Conservation (phyloP, 2,329 filamentous ascomycete genomes). For the Ophiostoma australiae region DNA sequence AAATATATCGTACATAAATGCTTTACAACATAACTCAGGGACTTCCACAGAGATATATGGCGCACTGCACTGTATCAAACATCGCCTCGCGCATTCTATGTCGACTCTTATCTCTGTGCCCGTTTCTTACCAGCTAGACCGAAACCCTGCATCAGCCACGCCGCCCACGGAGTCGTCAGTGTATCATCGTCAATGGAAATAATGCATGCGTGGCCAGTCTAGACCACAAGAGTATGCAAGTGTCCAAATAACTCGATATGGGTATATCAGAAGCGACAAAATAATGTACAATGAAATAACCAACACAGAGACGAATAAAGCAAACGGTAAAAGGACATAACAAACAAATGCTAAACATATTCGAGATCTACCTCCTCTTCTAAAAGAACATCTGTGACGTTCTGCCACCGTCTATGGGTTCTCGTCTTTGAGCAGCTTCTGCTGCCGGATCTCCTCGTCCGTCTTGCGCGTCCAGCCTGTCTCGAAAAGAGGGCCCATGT, state of each 20-base stretch:
- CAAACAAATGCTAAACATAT: background rate
- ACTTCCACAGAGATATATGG: background rate
- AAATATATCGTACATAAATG: background rate
- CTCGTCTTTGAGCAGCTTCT: background rate
- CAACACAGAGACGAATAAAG: background rate
- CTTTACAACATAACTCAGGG: background rate
- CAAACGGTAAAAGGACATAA: background rate
- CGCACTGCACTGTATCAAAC: background rate
- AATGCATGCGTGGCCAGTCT: background rate
- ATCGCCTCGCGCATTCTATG: background rate
- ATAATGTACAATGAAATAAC: background rate
- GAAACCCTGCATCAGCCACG: background rate
- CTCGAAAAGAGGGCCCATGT: conserved; percentile 68
- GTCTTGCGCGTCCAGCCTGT: conserved; percentile 75
- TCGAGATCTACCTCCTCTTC: background rate
- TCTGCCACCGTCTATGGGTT: background rate
- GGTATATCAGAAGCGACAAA: background rate
- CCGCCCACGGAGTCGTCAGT: background rate
- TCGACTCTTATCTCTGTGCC: background rate
- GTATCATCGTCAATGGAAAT: background rate
- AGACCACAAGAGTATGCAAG: background rate
- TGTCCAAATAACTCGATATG: background rate
- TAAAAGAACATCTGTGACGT: background rate
- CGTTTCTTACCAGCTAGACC: background rate
- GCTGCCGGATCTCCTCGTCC: conserved; percentile 14